Conservation (phyloP, 2,329 filamentous ascomycete genomes). For the Diaporthe aspalathi region DNA sequence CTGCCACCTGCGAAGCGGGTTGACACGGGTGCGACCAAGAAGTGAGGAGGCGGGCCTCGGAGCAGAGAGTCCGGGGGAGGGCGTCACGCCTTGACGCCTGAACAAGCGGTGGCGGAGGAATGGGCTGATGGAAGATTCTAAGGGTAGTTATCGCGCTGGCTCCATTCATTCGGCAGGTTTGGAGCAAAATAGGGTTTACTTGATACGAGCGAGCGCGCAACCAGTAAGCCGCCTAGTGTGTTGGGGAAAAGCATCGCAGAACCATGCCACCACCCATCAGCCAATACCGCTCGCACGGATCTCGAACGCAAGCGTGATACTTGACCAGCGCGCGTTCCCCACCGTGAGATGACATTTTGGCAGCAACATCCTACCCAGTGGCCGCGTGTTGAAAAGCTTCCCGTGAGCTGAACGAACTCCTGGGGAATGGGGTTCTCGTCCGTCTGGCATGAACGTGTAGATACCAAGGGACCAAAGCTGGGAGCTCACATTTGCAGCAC, state of each 20-base stretch:
- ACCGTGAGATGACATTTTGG: not conserved
- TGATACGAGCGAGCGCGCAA: slow-evolving; percentile 19
- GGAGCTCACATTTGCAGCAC: not conserved
- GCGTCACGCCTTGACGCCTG: not conserved
- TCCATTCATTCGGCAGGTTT: not conserved
- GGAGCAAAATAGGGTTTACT: slow-evolving; percentile 26
- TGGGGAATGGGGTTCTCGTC: not conserved
- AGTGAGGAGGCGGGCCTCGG: not conserved
- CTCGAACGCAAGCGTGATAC: not conserved
- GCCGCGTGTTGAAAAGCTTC: not conserved
- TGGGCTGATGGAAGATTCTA: not conserved
- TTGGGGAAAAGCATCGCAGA: slow-evolving; percentile 21
- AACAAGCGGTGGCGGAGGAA: not conserved
- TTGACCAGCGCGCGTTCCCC: not conserved
- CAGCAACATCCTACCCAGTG: not conserved
- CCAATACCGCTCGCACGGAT: slow-evolving; percentile 21
- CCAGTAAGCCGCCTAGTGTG: slow-evolving; percentile 8
- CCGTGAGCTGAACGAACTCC: not conserved
- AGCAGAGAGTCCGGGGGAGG: slow-evolving; percentile 4
- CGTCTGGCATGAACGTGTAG: not conserved
- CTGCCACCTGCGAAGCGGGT: slow-evolving; percentile 80
- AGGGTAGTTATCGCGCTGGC: slow-evolving; percentile 10
- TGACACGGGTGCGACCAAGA: slow-evolving; percentile 71
- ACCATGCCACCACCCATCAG: slow-evolving; percentile 11
- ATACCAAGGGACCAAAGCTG: not conserved